Base-by-base conservation (phyloP, 108 stramenopile species). In the Conticribra weissflogii region DNA sequence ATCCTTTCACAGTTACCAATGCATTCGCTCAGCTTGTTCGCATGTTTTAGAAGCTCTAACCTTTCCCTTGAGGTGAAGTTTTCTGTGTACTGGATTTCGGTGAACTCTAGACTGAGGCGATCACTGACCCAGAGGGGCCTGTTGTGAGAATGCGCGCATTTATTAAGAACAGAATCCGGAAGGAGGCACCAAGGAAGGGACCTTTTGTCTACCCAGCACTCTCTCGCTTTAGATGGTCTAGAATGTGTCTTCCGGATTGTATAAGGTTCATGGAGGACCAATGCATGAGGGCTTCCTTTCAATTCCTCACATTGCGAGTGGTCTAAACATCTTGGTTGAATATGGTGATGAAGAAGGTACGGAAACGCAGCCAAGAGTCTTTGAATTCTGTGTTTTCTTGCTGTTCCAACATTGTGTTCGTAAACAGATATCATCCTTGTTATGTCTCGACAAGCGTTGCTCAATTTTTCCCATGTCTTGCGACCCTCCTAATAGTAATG, bases 401-500 rank as follows among this genome's bases (percentile, higher is more conserved):
- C 68, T 22, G 27, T 31, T 17, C 93, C 91, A 19, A 96, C 57
- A 32, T 88, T 84, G 17, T 59, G 60, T 44, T 78, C 72, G 74
- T 94, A 96, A 25, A 96, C 76, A 4, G 54, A 56, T 17, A 76
- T 63, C 85, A 93, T 80, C 31, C 96, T 78, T 21, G 89, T 87
- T 25, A 94, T 52, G 64, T 95, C 91, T 3, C 96, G 79, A 23
- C 82, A 71, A 7, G 65, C 66, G 73, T 76, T 77, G 46, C 85
- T 65, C 23, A 96, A 69, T 44, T 85, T 72, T 63, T 94, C 90
- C 94, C 94, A 96, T 21, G 93, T 88, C 66, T 88, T 86, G 45
- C 94, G 82, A 50, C 96, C 96, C 66, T 96, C 96, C 84, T 84
- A n/a, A n/a, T n/a, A n/a, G n/a, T n/a, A n/a, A n/a, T n/a, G n/a